Conservation (phyloP, 495 filamentous ascomycete genomes). For the Aspergillus ellipticus region DNA sequence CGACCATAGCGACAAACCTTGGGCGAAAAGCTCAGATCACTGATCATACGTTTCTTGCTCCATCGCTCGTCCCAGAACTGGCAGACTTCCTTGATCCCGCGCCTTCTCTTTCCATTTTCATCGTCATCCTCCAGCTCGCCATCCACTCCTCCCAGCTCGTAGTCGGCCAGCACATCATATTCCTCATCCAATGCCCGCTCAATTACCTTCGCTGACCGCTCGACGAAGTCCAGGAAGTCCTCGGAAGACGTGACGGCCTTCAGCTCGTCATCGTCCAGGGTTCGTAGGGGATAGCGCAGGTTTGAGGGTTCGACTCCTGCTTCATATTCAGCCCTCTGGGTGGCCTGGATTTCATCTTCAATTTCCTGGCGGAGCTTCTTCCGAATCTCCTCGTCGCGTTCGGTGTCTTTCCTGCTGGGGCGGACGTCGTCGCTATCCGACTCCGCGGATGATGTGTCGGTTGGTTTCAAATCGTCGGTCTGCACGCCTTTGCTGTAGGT, state of each 20-base stretch:
- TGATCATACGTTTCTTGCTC: slow-evolving; percentile 97
- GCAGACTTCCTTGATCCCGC: slow-evolving; percentile 78
- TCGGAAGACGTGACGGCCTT: slow-evolving; percentile 86
- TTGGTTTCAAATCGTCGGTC: slow-evolving; percentile 50
- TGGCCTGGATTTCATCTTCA: slow-evolving; percentile 79
- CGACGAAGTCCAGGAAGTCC: slow-evolving; percentile 93
- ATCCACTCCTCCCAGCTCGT: slow-evolving; percentile 67
- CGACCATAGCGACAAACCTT: slow-evolving; percentile 51
- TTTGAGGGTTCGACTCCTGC: slow-evolving; percentile 41
- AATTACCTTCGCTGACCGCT: slow-evolving; percentile 92
- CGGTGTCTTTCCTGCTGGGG: slow-evolving; percentile 68
- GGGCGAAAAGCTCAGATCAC: slow-evolving; percentile 84
- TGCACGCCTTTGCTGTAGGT: slow-evolving; percentile 97
- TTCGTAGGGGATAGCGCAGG: slow-evolving; percentile 72
- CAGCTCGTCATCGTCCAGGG: slow-evolving; percentile 79
- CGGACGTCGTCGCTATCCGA: slow-evolving; percentile 68
- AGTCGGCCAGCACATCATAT: slow-evolving; percentile 94
- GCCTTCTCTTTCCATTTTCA: slow-evolving; percentile 71
- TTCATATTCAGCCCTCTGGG: slow-evolving; percentile 53
- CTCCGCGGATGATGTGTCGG: slow-evolving; percentile 43
- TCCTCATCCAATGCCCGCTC: slow-evolving; percentile 90
- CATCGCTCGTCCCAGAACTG: slow-evolving; percentile 94
- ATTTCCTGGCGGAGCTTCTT: slow-evolving; percentile 84
- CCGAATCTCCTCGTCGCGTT: slow-evolving; percentile 83
- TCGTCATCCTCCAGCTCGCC: slow-evolving; percentile 81